Evolutionary conservation across 306 rosid genomes (phyloP).

Genomic region (Oemleria cerasiformis): DNA sequence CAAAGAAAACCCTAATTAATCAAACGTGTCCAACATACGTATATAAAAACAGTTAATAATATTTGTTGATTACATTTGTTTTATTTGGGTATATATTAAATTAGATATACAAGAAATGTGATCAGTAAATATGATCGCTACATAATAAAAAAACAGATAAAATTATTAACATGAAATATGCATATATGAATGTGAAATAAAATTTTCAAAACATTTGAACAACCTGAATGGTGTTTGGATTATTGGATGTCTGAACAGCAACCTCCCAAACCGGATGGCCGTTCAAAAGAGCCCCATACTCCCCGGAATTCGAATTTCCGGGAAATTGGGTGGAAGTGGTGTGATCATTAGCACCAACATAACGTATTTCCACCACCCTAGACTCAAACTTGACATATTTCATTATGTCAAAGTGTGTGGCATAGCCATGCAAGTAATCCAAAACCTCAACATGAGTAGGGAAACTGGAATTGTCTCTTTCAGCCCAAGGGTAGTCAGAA

Average conservation of each 20-base stretch:
- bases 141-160: too few relatives aligned
- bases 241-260: conserved; percentile 17
- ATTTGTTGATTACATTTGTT: too few relatives aligned
- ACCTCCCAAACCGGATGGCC: conserved; percentile 48
- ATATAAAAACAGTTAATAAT: too few relatives aligned
- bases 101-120: not conserved
- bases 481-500: conserved; percentile 61
- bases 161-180: not conserved
- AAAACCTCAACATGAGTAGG: conserved; percentile 52
- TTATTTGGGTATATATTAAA: not conserved
- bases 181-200: not conserved
- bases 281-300: conserved; percentile 31
- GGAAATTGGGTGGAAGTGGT: not conserved
- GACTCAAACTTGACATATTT: conserved; percentile 43
- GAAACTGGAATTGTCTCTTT: conserved; percentile 34
- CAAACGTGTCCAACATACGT: too few relatives aligned
- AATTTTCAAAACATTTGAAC: not conserved
- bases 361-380: conserved; percentile 45
- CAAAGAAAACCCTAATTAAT: not conserved
- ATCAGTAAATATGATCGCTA: not conserved
- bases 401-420: conserved; percentile 48
- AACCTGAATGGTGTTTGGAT: conserved; percentile 36
- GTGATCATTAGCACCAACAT: conserved; percentile 13
- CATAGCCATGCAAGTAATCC: conserved; percentile 50
- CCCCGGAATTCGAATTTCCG: not conserved